Conservation (phyloP, 306 rosid species). For the Potentilla sterilis region DNA sequence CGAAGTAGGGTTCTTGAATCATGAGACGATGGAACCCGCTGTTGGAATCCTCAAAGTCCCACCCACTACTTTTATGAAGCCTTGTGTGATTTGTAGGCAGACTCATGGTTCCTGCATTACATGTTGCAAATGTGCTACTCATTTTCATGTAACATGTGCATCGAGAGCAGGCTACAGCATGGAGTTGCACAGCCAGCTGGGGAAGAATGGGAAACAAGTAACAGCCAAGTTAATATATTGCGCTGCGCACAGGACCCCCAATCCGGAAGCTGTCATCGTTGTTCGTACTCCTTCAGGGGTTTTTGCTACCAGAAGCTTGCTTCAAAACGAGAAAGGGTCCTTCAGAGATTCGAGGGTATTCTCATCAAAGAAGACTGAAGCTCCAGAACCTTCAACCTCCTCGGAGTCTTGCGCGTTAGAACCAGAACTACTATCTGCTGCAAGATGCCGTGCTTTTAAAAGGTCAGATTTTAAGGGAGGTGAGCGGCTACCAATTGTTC, state of each 20-base stretch:
- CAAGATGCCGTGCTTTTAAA: slow-evolving; percentile 63
- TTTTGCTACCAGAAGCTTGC: slow-evolving; percentile 66
- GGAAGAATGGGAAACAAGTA: slow-evolving; percentile 68
- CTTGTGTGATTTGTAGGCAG: slow-evolving; percentile 84
- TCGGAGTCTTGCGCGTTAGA: slow-evolving; percentile 54
- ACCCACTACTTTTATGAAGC: slow-evolving; percentile 63
- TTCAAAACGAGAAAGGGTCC: slow-evolving; percentile 64
- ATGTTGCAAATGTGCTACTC: slow-evolving; percentile 88
- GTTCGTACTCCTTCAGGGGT: slow-evolving; percentile 59
- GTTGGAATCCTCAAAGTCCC: slow-evolving; percentile 80
- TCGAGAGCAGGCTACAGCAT: slow-evolving; percentile 88
- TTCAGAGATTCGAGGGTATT: slow-evolving; percentile 76
- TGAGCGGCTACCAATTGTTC: slow-evolving; percentile 57
- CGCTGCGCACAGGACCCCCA: slow-evolving; percentile 78
- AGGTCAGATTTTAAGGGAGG: slow-evolving; percentile 55
- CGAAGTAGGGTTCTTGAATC: slow-evolving; percentile 70
- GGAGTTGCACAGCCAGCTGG: slow-evolving; percentile 67
- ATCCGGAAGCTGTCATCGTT: slow-evolving; percentile 75
- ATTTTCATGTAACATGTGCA: slow-evolving; percentile 86
- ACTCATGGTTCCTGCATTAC: slow-evolving; percentile 87
- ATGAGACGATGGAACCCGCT: slow-evolving; percentile 92
- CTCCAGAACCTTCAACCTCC: slow-evolving; percentile 48
- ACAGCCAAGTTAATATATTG: slow-evolving; percentile 74
- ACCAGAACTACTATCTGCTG: slow-evolving; percentile 48
- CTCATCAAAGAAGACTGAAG: slow-evolving; percentile 55